These are phyloP conservation scores for Sphaceloma murrayae DNA, from an alignment of 2,329 filamentous ascomycete genomes.

Conservation along the genomic window DNA sequence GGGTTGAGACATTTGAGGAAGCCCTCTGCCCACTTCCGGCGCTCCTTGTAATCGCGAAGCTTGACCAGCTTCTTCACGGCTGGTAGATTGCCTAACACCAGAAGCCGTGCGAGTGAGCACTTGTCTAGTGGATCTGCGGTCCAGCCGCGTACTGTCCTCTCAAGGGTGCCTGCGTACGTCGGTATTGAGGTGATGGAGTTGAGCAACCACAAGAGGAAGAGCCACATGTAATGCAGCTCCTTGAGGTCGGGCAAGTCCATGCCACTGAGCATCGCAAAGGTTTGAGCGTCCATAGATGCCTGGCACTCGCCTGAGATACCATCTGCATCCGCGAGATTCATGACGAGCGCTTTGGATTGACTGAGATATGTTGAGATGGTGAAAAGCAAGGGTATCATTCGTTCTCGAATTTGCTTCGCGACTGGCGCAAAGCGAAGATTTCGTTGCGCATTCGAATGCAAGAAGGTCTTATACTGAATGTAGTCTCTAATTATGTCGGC, in stretches of 20 bases:
- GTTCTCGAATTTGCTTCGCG: slow-evolving; percentile 8
- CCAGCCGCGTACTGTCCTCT: slow-evolving; percentile 16
- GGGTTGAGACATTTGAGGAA: slow-evolving; percentile 14
- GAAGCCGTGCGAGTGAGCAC: slow-evolving; percentile 10
- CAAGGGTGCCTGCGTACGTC: slow-evolving; percentile 15
- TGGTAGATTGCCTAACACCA: slow-evolving; percentile 16
- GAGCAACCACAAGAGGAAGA: slow-evolving; percentile 17
- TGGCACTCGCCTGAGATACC: slow-evolving; percentile 9
- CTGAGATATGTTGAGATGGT: slow-evolving; percentile 12
- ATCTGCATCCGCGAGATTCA: slow-evolving; percentile 9
- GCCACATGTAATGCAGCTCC: slow-evolving; percentile 16
- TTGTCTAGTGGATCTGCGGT: slow-evolving; percentile 15
- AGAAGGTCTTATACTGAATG: slow-evolving; percentile 17
- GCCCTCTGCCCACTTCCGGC: slow-evolving; percentile 12
- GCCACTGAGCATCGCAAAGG: slow-evolving; percentile 10
- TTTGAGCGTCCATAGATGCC: slow-evolving; percentile 10
- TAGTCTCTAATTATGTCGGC: slow-evolving; percentile 14
- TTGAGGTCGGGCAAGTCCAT: slow-evolving; percentile 10
- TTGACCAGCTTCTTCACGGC: slow-evolving; percentile 15
- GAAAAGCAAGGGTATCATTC: slow-evolving; percentile 16
- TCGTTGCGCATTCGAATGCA: slow-evolving; percentile 14
- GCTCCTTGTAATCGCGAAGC: slow-evolving; percentile 14
- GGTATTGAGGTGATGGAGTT: slow-evolving; percentile 15
- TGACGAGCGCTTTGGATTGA: slow-evolving; percentile 2
- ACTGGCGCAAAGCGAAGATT: slow-evolving; percentile 15